phyloP scores from a whole-genome alignment of 805 yeast species.

The Priceomyces carsonii region DNA sequence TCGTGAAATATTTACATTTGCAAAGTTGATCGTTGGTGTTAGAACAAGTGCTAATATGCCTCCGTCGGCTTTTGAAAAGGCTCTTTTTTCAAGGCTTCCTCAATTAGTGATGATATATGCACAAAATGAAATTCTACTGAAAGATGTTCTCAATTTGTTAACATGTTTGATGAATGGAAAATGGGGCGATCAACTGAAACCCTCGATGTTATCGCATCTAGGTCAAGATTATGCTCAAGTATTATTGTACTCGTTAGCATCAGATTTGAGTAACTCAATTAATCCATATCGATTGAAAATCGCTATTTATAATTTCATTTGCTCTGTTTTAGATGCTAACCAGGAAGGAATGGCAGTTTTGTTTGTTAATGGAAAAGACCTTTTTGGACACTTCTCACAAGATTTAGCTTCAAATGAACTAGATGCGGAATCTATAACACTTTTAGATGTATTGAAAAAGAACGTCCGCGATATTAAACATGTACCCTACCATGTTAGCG shows the following conservation, averaged over 20 bases:
- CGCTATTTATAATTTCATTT: slow-evolving; percentile 60
- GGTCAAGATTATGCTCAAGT: slow-evolving; percentile 64
- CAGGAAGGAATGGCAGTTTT: slow-evolving; percentile 78
- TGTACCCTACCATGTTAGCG: slow-evolving; percentile 63
- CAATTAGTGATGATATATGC: slow-evolving; percentile 59
- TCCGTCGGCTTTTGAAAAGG: slow-evolving; percentile 67
- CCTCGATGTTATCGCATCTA: slow-evolving; percentile 80
- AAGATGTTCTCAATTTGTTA: slow-evolving; percentile 54
- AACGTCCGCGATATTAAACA: slow-evolving; percentile 52
- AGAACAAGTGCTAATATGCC: slow-evolving; percentile 49
- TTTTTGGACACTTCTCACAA: slow-evolving; percentile 36
- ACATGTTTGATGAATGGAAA: slow-evolving; percentile 55
- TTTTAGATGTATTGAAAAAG: slow-evolving; percentile 56
- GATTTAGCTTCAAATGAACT: slow-evolving; percentile 17
- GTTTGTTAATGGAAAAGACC: slow-evolving; percentile 61
- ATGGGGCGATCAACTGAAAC: slow-evolving; percentile 59
- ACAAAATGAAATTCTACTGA: slow-evolving; percentile 47
- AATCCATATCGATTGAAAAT: slow-evolving; percentile 55
- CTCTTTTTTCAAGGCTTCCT: slow-evolving; percentile 57
- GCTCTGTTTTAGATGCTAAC: slow-evolving; percentile 66
- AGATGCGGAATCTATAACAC: slow-evolving; percentile 32
- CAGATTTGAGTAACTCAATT: slow-evolving; percentile 59
- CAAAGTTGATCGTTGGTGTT: slow-evolving; percentile 55
- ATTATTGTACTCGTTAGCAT: slow-evolving; percentile 58
- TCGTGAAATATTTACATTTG: slow-evolving; percentile 48